Conservation (phyloP, 1,284 basidiomycete species). For the Rhodofomes roseus region DNA sequence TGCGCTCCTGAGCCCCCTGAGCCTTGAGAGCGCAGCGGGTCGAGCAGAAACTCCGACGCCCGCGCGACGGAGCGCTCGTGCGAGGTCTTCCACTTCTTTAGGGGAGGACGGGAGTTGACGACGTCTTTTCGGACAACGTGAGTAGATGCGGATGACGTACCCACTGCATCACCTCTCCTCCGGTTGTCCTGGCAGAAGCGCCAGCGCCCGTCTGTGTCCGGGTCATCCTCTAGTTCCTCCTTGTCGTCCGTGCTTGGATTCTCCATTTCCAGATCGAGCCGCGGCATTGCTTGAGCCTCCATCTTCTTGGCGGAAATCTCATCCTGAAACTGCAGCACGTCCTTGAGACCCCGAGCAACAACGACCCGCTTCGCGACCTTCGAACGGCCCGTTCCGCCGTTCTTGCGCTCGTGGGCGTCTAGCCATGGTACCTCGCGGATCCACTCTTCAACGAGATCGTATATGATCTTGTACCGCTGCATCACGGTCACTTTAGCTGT, state of each 20-base stretch:
- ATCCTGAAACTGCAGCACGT: constrained; percentile 64
- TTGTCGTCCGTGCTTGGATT: constrained; percentile 28
- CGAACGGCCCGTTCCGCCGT: constrained; percentile 40
- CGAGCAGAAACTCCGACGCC: constrained; percentile 51
- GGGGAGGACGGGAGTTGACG: constrained; percentile 14
- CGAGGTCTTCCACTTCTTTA: constrained; percentile 39
- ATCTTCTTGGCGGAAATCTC: constrained; percentile 47
- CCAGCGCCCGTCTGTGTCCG: background rate
- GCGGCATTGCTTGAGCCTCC: constrained; percentile 29
- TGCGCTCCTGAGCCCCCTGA: background rate
- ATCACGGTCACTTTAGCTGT: constrained; percentile 52
- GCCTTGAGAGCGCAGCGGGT: constrained; percentile 37
- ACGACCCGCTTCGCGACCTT: constrained; percentile 56
- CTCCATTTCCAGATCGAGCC: constrained; percentile 36
- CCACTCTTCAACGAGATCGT: constrained; percentile 55
- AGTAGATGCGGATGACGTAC: constrained; percentile 5
- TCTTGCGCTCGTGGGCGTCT: constrained; percentile 33
- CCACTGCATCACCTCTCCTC: constrained; percentile 5
- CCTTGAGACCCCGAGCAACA: constrained; percentile 61
- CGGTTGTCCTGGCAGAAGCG: constrained; percentile 1
- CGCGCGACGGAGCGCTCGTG: constrained; percentile 36
- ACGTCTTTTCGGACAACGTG: constrained; percentile 1
- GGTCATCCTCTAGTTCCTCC: constrained; percentile 15
- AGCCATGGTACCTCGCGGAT: constrained; percentile 71
- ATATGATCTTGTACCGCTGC: constrained; percentile 62